Evolutionary conservation across 2,329 filamentous ascomycete species (phyloP).

Genomic region (Pseudocercospora fijiensis): DNA sequence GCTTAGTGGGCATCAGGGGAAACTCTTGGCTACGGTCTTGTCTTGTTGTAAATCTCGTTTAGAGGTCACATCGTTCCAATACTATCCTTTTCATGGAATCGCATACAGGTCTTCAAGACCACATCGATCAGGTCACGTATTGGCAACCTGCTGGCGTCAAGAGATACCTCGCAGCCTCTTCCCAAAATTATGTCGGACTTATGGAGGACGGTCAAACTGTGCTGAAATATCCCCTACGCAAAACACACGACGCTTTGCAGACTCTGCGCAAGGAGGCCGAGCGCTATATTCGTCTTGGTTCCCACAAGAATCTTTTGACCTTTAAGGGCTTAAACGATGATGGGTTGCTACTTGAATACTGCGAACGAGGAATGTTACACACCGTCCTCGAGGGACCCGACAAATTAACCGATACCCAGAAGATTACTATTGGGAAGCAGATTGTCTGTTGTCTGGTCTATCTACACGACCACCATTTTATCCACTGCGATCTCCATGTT

Average conservation of each 20-base stretch:
- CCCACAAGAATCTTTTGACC: constrained; percentile 7
- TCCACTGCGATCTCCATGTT: constrained; percentile 16
- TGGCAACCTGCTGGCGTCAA: constrained; percentile 11
- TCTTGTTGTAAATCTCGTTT: too few species aligned
- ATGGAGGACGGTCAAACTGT: constrained; percentile 15
- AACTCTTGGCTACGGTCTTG: too few species aligned
- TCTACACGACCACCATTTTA: constrained; percentile 10
- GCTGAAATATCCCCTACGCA: constrained; percentile 12
- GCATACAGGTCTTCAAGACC: too few species aligned
- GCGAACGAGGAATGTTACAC: constrained; percentile 8
- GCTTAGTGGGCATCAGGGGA: too few species aligned
- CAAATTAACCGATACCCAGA: not conserved
- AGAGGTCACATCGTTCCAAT: too few species aligned
- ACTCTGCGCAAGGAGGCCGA: constrained; percentile 10
- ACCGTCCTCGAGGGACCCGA: not conserved
- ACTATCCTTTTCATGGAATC: too few species aligned
- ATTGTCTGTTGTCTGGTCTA: constrained; percentile 10
- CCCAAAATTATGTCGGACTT: constrained; percentile 6
- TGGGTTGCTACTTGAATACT: constrained; percentile 16
- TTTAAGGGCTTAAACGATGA: constrained; percentile 5
- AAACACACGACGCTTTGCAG: constrained; percentile 1
- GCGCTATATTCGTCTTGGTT: constrained; percentile 7
- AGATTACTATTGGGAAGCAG: constrained; percentile 2
- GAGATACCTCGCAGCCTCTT: constrained; percentile 9
- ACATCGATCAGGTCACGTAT: not conserved